phyloP scores from a whole-genome alignment of 2,329 filamentous ascomycete species.

The Fusarium sp. region DNA sequence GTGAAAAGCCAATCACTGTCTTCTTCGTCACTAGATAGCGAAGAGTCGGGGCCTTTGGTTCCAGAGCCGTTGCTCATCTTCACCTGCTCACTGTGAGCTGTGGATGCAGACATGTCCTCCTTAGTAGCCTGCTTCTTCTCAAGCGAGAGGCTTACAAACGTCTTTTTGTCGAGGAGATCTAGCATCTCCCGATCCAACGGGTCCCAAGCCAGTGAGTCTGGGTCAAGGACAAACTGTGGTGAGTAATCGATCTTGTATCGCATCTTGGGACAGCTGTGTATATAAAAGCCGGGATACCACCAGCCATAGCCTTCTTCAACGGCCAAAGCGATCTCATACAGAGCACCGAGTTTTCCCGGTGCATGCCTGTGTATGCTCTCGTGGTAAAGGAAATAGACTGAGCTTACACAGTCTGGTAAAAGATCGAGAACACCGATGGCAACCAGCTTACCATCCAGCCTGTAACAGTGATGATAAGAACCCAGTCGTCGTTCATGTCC shows the following conservation, averaged over 20 bases:
- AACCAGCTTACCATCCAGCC: constrained; percentile 78
- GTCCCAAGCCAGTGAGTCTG: constrained; percentile 72
- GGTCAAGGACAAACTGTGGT: constrained; percentile 79
- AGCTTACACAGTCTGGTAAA: constrained; percentile 79
- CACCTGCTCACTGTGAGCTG: background rate
- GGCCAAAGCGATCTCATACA: constrained; percentile 78
- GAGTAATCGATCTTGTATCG: constrained; percentile 83
- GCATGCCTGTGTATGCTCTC: constrained; percentile 75
- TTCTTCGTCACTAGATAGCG: constrained; percentile 36
- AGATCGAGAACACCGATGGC: constrained; percentile 83
- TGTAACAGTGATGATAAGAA: constrained; percentile 85
- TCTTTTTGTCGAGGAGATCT: constrained; percentile 61
- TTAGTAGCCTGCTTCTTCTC: constrained; percentile 43
- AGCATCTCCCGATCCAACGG: constrained; percentile 64
- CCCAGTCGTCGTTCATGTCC: constrained; percentile 69
- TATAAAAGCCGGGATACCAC: constrained; percentile 87
- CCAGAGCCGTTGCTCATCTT: constrained; percentile 6
- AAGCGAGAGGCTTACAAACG: constrained; percentile 64
- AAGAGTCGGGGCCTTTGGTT: constrained; percentile 1
- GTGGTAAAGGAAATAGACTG: constrained; percentile 86
- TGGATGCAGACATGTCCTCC: background rate
- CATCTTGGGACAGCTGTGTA: constrained; percentile 85
- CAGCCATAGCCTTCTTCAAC: constrained; percentile 75
- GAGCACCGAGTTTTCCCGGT: constrained; percentile 80
- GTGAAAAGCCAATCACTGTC: constrained; percentile 59